Base-by-base conservation (phyloP, 1,284 basidiomycete genomes). In the Stereum hirsutum region DNA sequence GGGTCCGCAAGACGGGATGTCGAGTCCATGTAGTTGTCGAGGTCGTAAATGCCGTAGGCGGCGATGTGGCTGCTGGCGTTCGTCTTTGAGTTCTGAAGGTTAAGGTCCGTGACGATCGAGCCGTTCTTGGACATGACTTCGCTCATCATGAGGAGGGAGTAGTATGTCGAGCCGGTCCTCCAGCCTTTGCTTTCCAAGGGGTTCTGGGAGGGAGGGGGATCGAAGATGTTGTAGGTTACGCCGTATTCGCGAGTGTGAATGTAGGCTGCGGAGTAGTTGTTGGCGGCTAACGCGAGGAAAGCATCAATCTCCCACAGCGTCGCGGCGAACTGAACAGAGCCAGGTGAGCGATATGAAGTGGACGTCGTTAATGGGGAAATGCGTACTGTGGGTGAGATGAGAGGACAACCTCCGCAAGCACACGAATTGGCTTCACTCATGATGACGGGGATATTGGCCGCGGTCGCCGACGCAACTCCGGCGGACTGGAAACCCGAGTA, bases 151-250 rank as follows among this genome's bases (percentile, higher is more conserved):
- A 39, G 37, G 24, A 15, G 14, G 7, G 37, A 11, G 17, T 39
- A 39, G 24, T 39, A 39, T 5, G 37, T 17, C 37, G 37, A 39
- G 21, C 37, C 37, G 6, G 37, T 39, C 24, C 37, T 21, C 37
- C 37, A 39, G 37, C 23, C 23, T 21, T 21, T 21, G 5, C 15
- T 25, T 14, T 21, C n/a, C 11, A 25, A 27, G 7, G 14, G 14
- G 7, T 39, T 23, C 8, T 15, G 8, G 12, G 37, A 26, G 5
- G 21, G 37, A 5, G 64, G 60, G 14, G 37, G 37, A 27, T 39
- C 37, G 24, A 39, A 39, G 24, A 39, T 21, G 23, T 39, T 39
- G 37, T 39, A 39, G 24, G 37, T 39, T 21, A 39, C 23, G 11
- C 37, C 37, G 14, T 23, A 39, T 19, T 39, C 37, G 8, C 37